Conservation (phyloP, 208 protist species). For the Spongospora subterranea region DNA sequence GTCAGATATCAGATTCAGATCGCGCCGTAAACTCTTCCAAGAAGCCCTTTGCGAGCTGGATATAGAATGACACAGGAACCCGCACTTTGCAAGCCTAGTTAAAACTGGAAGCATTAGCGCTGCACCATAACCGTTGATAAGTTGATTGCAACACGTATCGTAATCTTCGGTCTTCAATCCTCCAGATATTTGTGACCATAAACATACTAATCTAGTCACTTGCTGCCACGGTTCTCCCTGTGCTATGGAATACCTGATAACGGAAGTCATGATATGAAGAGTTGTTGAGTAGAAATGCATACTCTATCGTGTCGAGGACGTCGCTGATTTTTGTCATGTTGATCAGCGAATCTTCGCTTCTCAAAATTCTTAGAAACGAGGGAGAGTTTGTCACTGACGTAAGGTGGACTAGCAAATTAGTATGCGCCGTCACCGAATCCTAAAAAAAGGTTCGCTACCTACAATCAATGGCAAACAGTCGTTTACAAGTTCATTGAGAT, state of each 20-base stretch:
- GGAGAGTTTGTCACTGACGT: neutral
- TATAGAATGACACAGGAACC: neutral
- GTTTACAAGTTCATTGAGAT: slow-evolving; percentile 1
- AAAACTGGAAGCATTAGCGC: slow-evolving; percentile 15
- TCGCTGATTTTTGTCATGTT: neutral
- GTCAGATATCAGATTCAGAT: neutral
- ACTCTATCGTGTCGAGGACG: slow-evolving; percentile 18
- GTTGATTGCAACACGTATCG: neutral
- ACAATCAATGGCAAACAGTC: neutral
- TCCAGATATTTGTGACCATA: slow-evolving; percentile 13
- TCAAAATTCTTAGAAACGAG: neutral
- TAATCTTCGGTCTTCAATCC: slow-evolving; percentile 30
- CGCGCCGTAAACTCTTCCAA: neutral
- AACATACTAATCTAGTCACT: neutral
- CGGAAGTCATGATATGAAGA: neutral
- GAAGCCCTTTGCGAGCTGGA: too few species aligned
- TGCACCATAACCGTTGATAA: slow-evolving; percentile 17
- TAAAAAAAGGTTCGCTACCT: neutral
- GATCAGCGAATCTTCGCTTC: neutral
- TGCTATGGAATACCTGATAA: slow-evolving; percentile 18
- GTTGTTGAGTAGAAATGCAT: neutral
- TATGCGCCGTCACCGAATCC: slow-evolving; percentile 30
- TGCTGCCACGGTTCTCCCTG: slow-evolving; percentile 6
- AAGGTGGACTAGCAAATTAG: slow-evolving; percentile 18
- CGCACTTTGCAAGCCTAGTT: neutral